Base-by-base conservation (phyloP, 371 early-diverging fungal genomes). In the Conidiobolus coronatus region DNA sequence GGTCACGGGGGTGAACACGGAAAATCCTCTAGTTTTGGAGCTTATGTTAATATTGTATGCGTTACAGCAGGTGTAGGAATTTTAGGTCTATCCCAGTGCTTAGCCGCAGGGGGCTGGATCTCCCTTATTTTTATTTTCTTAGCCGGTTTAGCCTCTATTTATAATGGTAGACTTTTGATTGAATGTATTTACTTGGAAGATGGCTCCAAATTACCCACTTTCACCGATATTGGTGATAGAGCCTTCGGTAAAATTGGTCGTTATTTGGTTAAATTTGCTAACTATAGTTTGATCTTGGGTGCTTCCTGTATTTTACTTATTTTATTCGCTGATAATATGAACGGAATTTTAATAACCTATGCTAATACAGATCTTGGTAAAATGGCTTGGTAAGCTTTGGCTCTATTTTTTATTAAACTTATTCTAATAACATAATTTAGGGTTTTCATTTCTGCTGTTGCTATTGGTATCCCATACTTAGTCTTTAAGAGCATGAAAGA, bases 191-290 rank as follows among this genome's bases (percentile, higher is more conserved):
- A 43, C 9, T 9, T 29, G 5, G 29, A 29, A 29, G 29, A 29
- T 29, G 29, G 29, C 29, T 29, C 29, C 29, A 29, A 29, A 29
- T 9, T 29, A 5, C 29, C 29, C 29, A 29, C 29, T 9, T 37
- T 40, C 18, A 36, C 75, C n/a, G 65, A 70, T 20, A 69, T 79
- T 2, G 75, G 75, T 14, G 62, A 61, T 4, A 74, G 70, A 36
- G 81, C 83, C 0, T 81, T 73, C 42, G 81, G 83, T 1, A 49
- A 59, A 50, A 29, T 52, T 7, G 78, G 78, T 35, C 68, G 77
- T 38, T 56, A 65, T 17, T 33, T 74, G 12, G 68, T 73, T 7
- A 70, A 71, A 15, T 55, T 73, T 40, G 67, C 81, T 50, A 73
- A 79, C 43, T 71, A 75, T 53, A 57, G 29, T 29, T 29, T 29